A percentile compares a stretch with the other conserved stretches of the same genome.
These are phyloP conservation scores for Bryoglossum gracile DNA, from an alignment of 495 filamentous ascomycete species.

Conservation along the genomic window DNA sequence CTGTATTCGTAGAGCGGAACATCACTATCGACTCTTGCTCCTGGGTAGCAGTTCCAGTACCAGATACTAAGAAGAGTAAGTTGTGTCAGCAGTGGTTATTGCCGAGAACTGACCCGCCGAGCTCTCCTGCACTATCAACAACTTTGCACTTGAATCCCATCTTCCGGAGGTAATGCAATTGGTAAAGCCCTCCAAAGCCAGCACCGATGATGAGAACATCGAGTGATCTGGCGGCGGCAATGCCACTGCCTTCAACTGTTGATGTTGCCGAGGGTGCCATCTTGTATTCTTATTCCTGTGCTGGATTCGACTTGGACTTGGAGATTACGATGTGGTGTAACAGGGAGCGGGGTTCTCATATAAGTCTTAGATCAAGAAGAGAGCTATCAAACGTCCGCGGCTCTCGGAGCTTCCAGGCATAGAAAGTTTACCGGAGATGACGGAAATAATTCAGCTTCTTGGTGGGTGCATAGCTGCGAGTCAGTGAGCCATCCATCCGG, in stretches of 20 bases:
- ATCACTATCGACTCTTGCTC: slow-evolving; percentile 36
- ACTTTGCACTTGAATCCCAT: slow-evolving; percentile 37
- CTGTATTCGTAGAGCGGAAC: slow-evolving; percentile 36
- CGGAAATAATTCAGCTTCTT: too few relatives aligned
- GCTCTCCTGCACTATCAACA: slow-evolving; percentile 38
- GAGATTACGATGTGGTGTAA: too few relatives aligned
- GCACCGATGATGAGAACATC: slow-evolving; percentile 42
- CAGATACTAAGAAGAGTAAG: slow-evolving; percentile 30
- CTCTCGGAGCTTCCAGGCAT: too few relatives aligned
- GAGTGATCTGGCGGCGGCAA: slow-evolving; percentile 1
- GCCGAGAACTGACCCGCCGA: slow-evolving; percentile 35
- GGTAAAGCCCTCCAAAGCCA: slow-evolving; percentile 42
- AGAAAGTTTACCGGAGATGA: too few relatives aligned
- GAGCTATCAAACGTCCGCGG: too few relatives aligned
- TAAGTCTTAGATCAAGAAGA: too few relatives aligned
- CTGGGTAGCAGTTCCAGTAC: slow-evolving; percentile 37
- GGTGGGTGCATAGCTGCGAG: too few relatives aligned
- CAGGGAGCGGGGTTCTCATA: too few relatives aligned
- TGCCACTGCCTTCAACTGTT: slow-evolving; percentile 3
- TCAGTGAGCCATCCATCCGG: too few relatives aligned
- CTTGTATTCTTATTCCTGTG: not conserved
- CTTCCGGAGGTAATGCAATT: slow-evolving; percentile 34
- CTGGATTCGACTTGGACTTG: too few relatives aligned
- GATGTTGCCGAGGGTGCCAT: slow-evolving; percentile 1
- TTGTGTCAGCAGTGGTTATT: too few relatives aligned